Percentiles rank a stretch among this genome's conserved stretches.
These are phyloP conservation scores for Aspergillus pseudoterreus DNA, from an alignment of 2,329 filamentous ascomycete genomes.

Conservation along the genomic window DNA sequence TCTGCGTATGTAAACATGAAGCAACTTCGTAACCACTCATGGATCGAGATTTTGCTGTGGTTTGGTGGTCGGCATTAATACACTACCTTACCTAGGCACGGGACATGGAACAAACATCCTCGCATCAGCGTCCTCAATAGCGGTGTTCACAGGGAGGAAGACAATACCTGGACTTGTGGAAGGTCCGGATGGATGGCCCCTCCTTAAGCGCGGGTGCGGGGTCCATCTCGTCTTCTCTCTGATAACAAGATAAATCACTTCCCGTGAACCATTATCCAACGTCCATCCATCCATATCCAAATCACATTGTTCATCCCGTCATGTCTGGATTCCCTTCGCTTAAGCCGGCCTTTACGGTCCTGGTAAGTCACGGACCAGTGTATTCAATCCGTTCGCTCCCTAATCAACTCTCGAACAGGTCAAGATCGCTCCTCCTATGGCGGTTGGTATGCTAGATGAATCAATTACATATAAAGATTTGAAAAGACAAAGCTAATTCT, in stretches of 20 bases:
- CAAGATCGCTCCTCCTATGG: conserved; percentile 24
- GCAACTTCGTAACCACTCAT: neutral
- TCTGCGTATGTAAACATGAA: neutral
- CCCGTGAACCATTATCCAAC: too few relatives aligned
- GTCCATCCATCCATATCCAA: too few relatives aligned
- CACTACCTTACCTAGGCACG: neutral
- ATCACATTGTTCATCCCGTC: conserved; percentile 4
- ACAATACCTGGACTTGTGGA: neutral
- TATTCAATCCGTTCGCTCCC: neutral
- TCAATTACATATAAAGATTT: neutral
- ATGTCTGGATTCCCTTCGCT: conserved; percentile 38
- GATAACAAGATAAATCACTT: too few relatives aligned
- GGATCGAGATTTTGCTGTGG: too few relatives aligned
- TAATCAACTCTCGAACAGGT: conserved; percentile 20
- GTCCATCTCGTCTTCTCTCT: neutral
- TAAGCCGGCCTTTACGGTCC: conserved; percentile 40
- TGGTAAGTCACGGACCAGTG: conserved; percentile 18
- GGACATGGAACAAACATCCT: neutral
- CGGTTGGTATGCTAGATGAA: conserved; percentile 26
- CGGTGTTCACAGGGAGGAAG: neutral
- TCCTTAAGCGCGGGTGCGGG: neutral
- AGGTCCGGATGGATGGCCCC: neutral
- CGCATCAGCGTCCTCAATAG: too few relatives aligned
- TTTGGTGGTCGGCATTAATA: neutral
- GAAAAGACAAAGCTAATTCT: neutral